Percentiles rank a stretch among this genome's conserved stretches.
phyloP scores from a whole-genome alignment of 2,329 filamentous ascomycete species.

The Fusarium zealandicum region DNA sequence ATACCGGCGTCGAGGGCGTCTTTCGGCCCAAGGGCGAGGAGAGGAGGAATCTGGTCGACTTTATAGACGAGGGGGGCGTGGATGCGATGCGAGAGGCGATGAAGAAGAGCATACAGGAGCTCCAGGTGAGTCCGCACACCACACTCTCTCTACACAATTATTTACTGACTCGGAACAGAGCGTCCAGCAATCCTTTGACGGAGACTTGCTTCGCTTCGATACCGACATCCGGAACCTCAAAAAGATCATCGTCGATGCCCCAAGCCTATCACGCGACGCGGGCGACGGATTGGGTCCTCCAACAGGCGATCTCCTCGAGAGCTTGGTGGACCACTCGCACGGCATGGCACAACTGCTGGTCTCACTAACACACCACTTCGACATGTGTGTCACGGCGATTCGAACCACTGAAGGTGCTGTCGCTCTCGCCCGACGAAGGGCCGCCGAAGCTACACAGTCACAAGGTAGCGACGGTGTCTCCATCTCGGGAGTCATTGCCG shows the following conservation, averaged over 20 bases:
- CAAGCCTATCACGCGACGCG: conserved; percentile 44
- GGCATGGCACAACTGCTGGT: conserved; percentile 83
- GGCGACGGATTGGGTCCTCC: conserved; percentile 45
- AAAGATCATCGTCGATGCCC: conserved; percentile 58
- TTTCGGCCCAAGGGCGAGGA: conserved; percentile 67
- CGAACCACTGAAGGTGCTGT: conserved; percentile 86
- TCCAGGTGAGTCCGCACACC: conserved; percentile 60
- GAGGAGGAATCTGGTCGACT: conserved; percentile 73
- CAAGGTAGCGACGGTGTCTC: conserved; percentile 60
- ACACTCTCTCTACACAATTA: background rate
- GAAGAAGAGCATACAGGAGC: conserved; percentile 73
- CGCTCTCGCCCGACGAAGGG: conserved; percentile 71
- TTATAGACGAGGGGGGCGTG: conserved; percentile 77
- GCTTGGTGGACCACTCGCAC: conserved; percentile 76
- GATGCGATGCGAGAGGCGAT: conserved; percentile 70
- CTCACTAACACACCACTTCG: conserved; percentile 86
- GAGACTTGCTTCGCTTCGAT: conserved; percentile 78
- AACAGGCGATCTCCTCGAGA: conserved; percentile 63
- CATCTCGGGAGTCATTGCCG: conserved; percentile 71
- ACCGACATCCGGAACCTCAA: conserved; percentile 73
- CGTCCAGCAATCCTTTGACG: conserved; percentile 76
- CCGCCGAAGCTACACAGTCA: conserved; percentile 66
- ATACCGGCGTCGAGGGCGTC: conserved; percentile 68
- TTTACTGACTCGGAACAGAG: conserved; percentile 48
- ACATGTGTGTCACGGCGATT: conserved; percentile 89